Base-by-base conservation (phyloP, 1,284 basidiomycete genomes). In the Termitomyces sp. region DNA sequence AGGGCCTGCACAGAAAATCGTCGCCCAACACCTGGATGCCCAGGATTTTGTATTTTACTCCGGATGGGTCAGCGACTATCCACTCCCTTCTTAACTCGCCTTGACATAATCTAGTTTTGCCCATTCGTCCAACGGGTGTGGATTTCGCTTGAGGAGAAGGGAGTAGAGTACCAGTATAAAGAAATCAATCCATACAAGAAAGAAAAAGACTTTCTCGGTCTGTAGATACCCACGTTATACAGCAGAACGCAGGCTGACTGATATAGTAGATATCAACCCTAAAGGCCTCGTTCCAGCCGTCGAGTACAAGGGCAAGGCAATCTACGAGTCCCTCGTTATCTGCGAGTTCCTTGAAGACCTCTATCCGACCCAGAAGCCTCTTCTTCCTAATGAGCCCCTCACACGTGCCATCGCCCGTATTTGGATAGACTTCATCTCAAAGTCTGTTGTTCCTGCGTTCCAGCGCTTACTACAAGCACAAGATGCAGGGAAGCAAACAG, bases 171-270 rank as follows among this genome's bases (percentile, higher is more conserved):
- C 63, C 81, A 84, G 59, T 84, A 83, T 64, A 77, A 77, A 58
- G 81, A 88, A 65, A 78, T 85, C 19, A 87, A 88, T 64, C 84
- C 84, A 0, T 88, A 88, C 73, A 80, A 81, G 69, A 87, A 88
- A 62, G 84, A 85, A 58, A 71, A 78, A 31, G 74, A 81, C 45
- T 82, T 87, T 63, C 71, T 84, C 24, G 75, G 80, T 79, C 50
- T 17, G 71, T 55, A 54, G 13, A 51, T 30, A 50, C 31, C 47
- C 24, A 26, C 2, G 15, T 24, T 13, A 9, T 38, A 8, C 10
- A 1, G 12, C 24, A 28, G 13, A 43, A 43, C 40, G 21, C 19
- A 17, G 6, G 17, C 39, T 49, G 47, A 47, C 38, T 17, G 13
- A 17, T n/a, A 26, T 15, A 2, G 19, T 24, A 48, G 82, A 76